phyloP scores from a whole-genome alignment of 2,329 filamentous ascomycete species.

The Neofusicoccum cordaticola region DNA sequence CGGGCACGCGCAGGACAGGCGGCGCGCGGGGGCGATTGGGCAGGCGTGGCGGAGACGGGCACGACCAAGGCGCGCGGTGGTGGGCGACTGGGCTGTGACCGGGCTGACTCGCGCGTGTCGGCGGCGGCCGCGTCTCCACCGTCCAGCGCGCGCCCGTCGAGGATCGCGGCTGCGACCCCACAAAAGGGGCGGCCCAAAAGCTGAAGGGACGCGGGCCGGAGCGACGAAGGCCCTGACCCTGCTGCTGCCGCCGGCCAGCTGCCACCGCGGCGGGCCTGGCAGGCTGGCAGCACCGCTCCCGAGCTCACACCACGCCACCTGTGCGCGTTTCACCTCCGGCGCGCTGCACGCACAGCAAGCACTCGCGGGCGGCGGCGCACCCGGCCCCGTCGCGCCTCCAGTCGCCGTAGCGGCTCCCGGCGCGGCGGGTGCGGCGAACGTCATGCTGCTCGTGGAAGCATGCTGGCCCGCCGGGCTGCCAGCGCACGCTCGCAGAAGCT shows the following conservation, averaged over 20 bases:
- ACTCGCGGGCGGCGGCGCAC: no score
- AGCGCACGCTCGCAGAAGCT: background rate
- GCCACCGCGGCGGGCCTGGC: conserved; percentile 1
- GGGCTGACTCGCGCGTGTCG: background rate
- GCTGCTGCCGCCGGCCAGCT: background rate
- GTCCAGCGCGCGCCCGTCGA: conserved; percentile 5
- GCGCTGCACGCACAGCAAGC: no score
- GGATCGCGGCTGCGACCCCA: background rate
- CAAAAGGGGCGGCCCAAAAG: conserved; percentile 5
- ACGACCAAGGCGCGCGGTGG: no score
- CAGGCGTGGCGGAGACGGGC: no score
- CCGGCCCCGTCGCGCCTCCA: background rate
- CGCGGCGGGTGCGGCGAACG: background rate
- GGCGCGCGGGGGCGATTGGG: background rate
- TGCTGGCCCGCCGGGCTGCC: background rate
- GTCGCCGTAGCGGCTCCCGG: background rate
- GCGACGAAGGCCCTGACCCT: background rate
- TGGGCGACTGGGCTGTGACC: background rate
- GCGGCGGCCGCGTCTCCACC: background rate
- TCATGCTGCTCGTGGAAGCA: conserved; percentile 1
- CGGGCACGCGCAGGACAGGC: background rate
- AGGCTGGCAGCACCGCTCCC: background rate
- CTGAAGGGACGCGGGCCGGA: conserved; percentile 6
- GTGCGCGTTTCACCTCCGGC: background rate
- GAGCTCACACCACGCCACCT: conserved; percentile 7